Conservation (phyloP, 1,139 yeast species). For the Lodderomyces elongisporus region DNA sequence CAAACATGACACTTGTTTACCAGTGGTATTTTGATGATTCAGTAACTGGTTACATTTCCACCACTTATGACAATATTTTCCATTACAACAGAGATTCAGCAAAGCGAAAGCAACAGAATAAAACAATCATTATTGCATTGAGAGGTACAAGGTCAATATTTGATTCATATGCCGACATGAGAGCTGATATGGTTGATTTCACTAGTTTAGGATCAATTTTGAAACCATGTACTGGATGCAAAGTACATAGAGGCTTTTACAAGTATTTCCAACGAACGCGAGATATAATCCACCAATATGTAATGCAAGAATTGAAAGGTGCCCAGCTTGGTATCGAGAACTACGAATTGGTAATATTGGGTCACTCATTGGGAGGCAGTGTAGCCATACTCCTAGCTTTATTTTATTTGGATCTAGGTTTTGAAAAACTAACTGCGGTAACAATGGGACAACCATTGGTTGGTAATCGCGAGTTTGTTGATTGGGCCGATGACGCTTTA, state of each 20-base stretch:
- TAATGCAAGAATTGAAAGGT: slow-evolving; percentile 21
- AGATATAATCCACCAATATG: slow-evolving; percentile 19
- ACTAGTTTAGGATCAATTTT: slow-evolving; percentile 21
- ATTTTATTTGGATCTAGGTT: slow-evolving; percentile 34
- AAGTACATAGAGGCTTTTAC: slow-evolving; percentile 46
- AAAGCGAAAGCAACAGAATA: slow-evolving; percentile 12
- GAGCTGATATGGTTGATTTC: slow-evolving; percentile 35
- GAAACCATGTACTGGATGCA: slow-evolving; percentile 36
- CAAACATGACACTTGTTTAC: slow-evolving; percentile 35
- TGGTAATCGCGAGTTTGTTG: slow-evolving; percentile 38
- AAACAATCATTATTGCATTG: slow-evolving; percentile 36
- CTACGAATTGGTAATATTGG: slow-evolving; percentile 37
- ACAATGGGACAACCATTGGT: slow-evolving; percentile 52
- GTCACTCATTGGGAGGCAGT: slow-evolving; percentile 53
- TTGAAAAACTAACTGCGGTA: slow-evolving; percentile 28
- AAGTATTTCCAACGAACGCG: slow-evolving; percentile 30
- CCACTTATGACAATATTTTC: slow-evolving; percentile 26
- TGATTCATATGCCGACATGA: slow-evolving; percentile 43
- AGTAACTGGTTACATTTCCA: slow-evolving; percentile 38
- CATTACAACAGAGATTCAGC: slow-evolving; percentile 12
- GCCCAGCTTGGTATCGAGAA: slow-evolving; percentile 13
- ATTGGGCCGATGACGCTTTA: slow-evolving; percentile 33
- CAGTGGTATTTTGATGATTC: slow-evolving; percentile 46
- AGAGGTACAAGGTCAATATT: slow-evolving; percentile 47
- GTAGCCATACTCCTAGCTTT: slow-evolving; percentile 38